Evolutionary conservation across 2,329 filamentous ascomycete genomes (phyloP).

Genomic region (Hypomyces rosellus): DNA sequence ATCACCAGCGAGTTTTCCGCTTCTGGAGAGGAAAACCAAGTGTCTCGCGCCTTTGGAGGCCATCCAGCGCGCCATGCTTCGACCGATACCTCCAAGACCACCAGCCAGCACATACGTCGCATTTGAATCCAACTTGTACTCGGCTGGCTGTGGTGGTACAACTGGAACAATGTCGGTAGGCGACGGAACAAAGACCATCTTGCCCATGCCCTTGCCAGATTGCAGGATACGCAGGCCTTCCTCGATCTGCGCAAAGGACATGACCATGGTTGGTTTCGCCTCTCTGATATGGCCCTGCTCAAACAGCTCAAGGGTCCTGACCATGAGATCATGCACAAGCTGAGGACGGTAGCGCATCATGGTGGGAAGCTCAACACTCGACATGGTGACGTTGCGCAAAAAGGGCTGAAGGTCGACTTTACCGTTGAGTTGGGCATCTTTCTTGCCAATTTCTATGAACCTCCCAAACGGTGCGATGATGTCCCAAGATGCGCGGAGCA

Average conservation of each 20-base stretch:
- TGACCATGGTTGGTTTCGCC: conserved; percentile 1
- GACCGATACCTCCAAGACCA: conserved; percentile 18
- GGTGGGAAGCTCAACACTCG: conserved; percentile 31
- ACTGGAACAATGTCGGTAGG: conserved; percentile 12
- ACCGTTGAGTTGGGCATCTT: conserved; percentile 28
- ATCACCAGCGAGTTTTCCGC: conserved; percentile 14
- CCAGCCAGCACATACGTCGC: conserved; percentile 18
- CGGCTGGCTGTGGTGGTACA: conserved; percentile 2
- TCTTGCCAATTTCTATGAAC: conserved; percentile 30
- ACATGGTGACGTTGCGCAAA: conserved; percentile 29
- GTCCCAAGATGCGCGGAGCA: conserved; percentile 24
- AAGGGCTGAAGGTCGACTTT: conserved; percentile 28
- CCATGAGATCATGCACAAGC: conserved; percentile 7
- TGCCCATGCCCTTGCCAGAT: conserved; percentile 16
- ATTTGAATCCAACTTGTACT: conserved; percentile 4
- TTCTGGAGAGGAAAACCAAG: conserved; percentile 24
- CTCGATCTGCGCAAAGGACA: conserved; percentile 16
- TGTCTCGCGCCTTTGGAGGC: conserved; percentile 20
- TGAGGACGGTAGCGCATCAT: conserved; percentile 8
- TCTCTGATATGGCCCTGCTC: neutral
- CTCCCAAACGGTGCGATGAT: conserved; percentile 26
- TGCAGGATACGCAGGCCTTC: conserved; percentile 16
- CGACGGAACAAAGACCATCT: conserved; percentile 13
- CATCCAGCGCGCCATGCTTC: conserved; percentile 15
- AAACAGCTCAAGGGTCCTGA: neutral